Evolutionary conservation across 192 early-diverging fungal species (phyloP).

Genomic region (Mortierella antarctica): DNA sequence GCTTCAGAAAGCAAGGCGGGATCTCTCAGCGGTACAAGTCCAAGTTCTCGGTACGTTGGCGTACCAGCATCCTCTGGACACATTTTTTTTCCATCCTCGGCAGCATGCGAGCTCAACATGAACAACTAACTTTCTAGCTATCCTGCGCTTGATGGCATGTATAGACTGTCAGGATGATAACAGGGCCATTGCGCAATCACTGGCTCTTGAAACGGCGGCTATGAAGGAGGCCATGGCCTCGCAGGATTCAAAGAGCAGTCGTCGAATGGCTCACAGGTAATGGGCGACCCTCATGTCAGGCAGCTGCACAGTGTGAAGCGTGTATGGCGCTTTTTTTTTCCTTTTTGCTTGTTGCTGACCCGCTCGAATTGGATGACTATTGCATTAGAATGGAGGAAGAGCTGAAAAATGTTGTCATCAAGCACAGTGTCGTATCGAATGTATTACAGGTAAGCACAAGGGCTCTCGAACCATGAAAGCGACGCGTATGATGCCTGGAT

Average conservation of each 20-base stretch:
- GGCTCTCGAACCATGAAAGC: background rate
- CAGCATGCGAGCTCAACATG: background rate
- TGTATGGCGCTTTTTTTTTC: too few species aligned
- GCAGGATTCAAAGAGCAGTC: slow-evolving; percentile 11
- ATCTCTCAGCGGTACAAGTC: slow-evolving; percentile 8
- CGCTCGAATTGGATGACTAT: too few species aligned
- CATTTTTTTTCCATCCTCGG: background rate
- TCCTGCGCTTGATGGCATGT: background rate
- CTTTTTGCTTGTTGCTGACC: background rate
- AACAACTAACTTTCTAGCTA: too few species aligned
- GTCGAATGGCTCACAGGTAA: slow-evolving; percentile 9
- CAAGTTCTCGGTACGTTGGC: slow-evolving; percentile 21
- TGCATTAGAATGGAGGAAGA: slow-evolving; percentile 31
- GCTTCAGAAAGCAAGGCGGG: slow-evolving; percentile 13
- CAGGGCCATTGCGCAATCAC: slow-evolving; percentile 5
- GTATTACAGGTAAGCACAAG: slow-evolving; percentile 29
- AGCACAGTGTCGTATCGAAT: slow-evolving; percentile 42
- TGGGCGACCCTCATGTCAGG: background rate
- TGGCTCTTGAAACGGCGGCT: slow-evolving; percentile 14
- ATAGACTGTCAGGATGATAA: slow-evolving; percentile 47
- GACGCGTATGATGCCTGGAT: background rate
- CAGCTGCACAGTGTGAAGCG: too few species aligned
- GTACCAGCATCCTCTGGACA: too few species aligned
- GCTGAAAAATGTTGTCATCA: slow-evolving; percentile 32
- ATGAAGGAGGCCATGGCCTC: slow-evolving; percentile 9